A percentile compares a stretch with the other conserved stretches of the same genome.
These are phyloP conservation scores for Botrytis deweyae DNA, from an alignment of 2,329 filamentous ascomycete genomes.

Conservation along the genomic window DNA sequence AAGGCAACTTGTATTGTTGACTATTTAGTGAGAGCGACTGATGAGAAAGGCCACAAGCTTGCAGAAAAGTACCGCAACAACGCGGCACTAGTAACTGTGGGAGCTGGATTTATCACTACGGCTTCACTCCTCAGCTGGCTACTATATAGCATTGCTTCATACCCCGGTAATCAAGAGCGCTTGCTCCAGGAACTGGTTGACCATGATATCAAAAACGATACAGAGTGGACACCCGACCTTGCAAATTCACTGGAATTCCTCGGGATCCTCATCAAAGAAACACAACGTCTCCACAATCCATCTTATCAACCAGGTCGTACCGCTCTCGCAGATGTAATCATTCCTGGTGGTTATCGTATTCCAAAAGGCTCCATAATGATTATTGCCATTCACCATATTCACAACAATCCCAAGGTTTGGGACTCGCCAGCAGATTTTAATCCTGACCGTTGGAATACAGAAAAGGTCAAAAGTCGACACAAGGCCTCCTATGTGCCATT, in stretches of 20 bases:
- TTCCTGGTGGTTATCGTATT: slow-evolving; percentile 48
- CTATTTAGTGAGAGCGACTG: slow-evolving; percentile 43
- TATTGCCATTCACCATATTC: slow-evolving; percentile 29
- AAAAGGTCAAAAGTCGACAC: slow-evolving; percentile 25
- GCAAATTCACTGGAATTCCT: slow-evolving; percentile 42
- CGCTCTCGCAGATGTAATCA: slow-evolving; percentile 44
- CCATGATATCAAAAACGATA: slow-evolving; percentile 38
- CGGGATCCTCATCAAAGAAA: slow-evolving; percentile 48
- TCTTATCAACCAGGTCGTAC: slow-evolving; percentile 50
- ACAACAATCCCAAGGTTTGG: slow-evolving; percentile 32
- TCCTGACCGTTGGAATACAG: slow-evolving; percentile 31
- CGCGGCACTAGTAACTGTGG: slow-evolving; percentile 43
- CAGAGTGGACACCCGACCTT: slow-evolving; percentile 40
- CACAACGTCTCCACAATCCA: slow-evolving; percentile 46
- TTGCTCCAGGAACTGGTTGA: slow-evolving; percentile 49
- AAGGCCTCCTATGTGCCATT: slow-evolving; percentile 41
- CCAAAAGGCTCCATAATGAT: slow-evolving; percentile 40
- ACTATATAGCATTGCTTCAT: slow-evolving; percentile 45
- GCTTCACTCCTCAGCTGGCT: slow-evolving; percentile 49
- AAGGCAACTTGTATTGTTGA: slow-evolving; percentile 39
- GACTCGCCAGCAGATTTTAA: slow-evolving; percentile 27
- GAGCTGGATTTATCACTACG: slow-evolving; percentile 50
- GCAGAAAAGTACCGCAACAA: slow-evolving; percentile 40
- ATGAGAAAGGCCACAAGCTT: slow-evolving; percentile 45
- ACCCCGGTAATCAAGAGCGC: slow-evolving; percentile 46